Percentiles rank a stretch among this genome's conserved stretches.
These are phyloP conservation scores for Rhizoclosmatium sp. DNA, from an alignment of 192 early-diverging fungal species.

Conservation along the genomic window DNA sequence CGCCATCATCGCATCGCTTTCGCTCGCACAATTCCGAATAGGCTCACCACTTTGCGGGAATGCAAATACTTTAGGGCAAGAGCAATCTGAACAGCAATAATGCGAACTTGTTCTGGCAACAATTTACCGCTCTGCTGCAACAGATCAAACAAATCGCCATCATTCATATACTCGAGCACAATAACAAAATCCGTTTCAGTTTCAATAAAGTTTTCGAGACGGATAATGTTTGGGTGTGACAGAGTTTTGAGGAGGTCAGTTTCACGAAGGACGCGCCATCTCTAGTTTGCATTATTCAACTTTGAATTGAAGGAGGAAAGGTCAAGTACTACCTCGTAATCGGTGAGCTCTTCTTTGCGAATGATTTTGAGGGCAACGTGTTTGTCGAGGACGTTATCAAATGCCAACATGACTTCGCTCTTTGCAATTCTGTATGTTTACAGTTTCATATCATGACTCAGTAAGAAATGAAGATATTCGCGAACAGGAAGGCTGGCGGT, in stretches of 20 bases:
- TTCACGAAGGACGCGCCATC: conserved; percentile 87
- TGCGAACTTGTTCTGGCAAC: conserved; percentile 46
- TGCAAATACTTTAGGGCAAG: conserved; percentile 86
- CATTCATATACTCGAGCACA: conserved; percentile 82
- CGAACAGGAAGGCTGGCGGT: too few species aligned
- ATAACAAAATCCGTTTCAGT: conserved; percentile 79
- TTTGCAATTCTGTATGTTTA: background rate
- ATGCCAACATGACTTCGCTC: conserved; percentile 7
- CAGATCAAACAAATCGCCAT: conserved; percentile 89
- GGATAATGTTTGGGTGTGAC: conserved; percentile 78
- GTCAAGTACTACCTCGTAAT: conserved; percentile 2
- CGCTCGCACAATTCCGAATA: background rate
- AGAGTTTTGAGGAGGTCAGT: conserved; percentile 84
- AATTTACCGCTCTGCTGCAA: conserved; percentile 9
- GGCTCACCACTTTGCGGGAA: conserved; percentile 64
- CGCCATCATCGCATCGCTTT: background rate
- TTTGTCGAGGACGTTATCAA: background rate
- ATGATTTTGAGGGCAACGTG: conserved; percentile 11
- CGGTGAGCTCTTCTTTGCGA: background rate
- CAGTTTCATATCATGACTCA: too few species aligned
- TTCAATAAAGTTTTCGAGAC: conserved; percentile 79
- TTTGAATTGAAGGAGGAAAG: too few species aligned
- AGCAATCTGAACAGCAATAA: conserved; percentile 88
- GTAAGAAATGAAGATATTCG: too few species aligned
- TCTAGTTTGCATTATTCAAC: conserved; percentile 43